Conservation (phyloP, 257 asterid species). For the Ligustrum vulgare region DNA sequence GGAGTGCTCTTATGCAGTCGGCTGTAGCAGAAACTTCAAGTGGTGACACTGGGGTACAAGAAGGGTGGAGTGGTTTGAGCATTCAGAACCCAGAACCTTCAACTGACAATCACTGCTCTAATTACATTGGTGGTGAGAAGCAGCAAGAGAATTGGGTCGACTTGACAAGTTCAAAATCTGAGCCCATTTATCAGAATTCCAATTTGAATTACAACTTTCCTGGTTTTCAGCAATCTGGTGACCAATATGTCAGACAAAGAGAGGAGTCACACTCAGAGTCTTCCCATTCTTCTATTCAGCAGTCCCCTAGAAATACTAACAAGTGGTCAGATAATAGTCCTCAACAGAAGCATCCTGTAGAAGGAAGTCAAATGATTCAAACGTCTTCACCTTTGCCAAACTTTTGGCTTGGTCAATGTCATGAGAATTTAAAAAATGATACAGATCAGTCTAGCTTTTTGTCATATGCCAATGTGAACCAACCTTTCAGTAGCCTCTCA, state of each 20-base stretch:
- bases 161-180: conserved; percentile 56
- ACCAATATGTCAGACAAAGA: conserved; percentile 36
- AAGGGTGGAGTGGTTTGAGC: conserved; percentile 84
- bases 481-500: conserved; percentile 16
- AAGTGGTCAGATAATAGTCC: conserved; percentile 38
- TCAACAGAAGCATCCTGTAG: conserved; percentile 40
- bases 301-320: conserved; percentile 32
- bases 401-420: conserved; percentile 33
- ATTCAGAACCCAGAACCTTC: conserved; percentile 68
- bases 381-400: conserved; percentile 32
- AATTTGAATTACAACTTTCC: conserved; percentile 36
- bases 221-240: conserved; percentile 40
- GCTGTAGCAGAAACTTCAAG: conserved; percentile 83
- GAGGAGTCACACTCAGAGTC: conserved; percentile 49
- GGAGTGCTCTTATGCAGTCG: conserved; percentile 97
- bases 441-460: conserved; percentile 25
- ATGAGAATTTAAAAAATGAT: conserved; percentile 28
- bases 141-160: conserved; percentile 57
- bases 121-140: conserved; percentile 40
- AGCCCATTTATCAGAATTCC: conserved; percentile 30
- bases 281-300: conserved; percentile 37
- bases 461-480: conserved; percentile 23
- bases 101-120: conserved; percentile 44
- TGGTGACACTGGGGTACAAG: conserved; percentile 69
- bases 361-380: conserved; percentile 41